A percentile compares a stretch with the other conserved stretches of the same genome.
These are phyloP conservation scores for Scutellaria baicalensis DNA, from an alignment of 257 asterid genomes.

Conservation along the genomic window DNA sequence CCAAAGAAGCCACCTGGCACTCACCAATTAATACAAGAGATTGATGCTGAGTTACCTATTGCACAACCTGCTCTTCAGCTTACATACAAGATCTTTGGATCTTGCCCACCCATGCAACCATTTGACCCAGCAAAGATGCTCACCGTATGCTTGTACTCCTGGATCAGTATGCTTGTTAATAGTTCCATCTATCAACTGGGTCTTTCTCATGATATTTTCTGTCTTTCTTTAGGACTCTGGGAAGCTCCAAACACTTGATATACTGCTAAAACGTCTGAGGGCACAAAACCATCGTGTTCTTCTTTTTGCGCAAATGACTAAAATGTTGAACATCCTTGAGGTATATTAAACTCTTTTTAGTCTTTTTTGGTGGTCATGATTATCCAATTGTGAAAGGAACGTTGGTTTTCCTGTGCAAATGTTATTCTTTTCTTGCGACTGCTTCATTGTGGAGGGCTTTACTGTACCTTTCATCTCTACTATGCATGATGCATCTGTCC, in stretches of 20 bases:
- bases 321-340: constrained; percentile 94
- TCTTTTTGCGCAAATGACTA: constrained; percentile 97
- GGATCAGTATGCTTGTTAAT: neutral
- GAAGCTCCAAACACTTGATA: constrained; percentile 93
- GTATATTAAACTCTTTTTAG: constrained; percentile 31
- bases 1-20: constrained; percentile 65
- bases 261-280: constrained; percentile 82
- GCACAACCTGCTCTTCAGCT: constrained; percentile 87
- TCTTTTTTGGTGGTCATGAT: constrained; percentile 1
- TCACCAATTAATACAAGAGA: constrained; percentile 86
- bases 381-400: neutral
- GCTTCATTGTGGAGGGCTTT: neutral
- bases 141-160: constrained; percentile 42
- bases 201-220: constrained; percentile 8
- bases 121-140: constrained; percentile 99
- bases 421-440: neutral
- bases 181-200: neutral
- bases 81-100: constrained; percentile 78
- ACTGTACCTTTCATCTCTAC: too few relatives aligned
- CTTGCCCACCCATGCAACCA: constrained; percentile 99
- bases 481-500: neutral
- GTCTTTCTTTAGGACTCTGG: constrained; percentile 82
- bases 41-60: constrained; percentile 75
- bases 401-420: neutral
- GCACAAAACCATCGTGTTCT: constrained; percentile 88